Conservation (phyloP, 169 alveolate genomes). For the Babesia sp. region DNA sequence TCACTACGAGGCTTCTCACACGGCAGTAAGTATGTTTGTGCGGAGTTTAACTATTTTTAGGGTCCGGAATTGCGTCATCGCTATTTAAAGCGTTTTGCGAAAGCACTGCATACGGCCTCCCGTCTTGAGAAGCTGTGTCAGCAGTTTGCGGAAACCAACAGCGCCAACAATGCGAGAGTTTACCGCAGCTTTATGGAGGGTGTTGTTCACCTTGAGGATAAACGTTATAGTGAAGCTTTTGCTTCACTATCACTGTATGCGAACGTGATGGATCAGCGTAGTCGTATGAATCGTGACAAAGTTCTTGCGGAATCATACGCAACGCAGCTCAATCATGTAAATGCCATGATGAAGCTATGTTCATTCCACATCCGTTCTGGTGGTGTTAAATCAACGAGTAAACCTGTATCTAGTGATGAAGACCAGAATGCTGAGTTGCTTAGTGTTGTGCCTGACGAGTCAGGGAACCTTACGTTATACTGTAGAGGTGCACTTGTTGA, state of each 20-base stretch:
- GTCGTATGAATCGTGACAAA: slow-evolving; percentile 20
- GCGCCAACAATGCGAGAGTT: slow-evolving; percentile 53
- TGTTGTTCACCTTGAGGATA: slow-evolving; percentile 49
- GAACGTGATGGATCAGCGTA: slow-evolving; percentile 59
- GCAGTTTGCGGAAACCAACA: slow-evolving; percentile 44
- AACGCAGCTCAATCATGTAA: slow-evolving; percentile 55
- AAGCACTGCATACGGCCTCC: slow-evolving; percentile 29
- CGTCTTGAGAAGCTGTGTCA: slow-evolving; percentile 35
- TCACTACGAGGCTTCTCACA: slow-evolving; percentile 47
- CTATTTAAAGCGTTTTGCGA: slow-evolving; percentile 49
- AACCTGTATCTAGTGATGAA: slow-evolving; percentile 22
- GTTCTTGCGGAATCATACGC: slow-evolving; percentile 39
- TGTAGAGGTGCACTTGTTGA: slow-evolving; percentile 44
- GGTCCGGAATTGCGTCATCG: slow-evolving; percentile 45
- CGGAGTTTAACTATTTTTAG: not conserved
- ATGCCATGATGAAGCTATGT: slow-evolving; percentile 56
- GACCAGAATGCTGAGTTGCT: slow-evolving; percentile 58
- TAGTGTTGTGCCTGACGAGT: slow-evolving; percentile 6
- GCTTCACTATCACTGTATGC: slow-evolving; percentile 45
- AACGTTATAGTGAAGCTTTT: slow-evolving; percentile 39
- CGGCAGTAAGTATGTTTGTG: slow-evolving; percentile 11
- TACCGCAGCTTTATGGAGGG: slow-evolving; percentile 63
- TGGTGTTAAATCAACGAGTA: slow-evolving; percentile 21
- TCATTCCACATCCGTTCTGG: slow-evolving; percentile 59
- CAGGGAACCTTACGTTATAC: slow-evolving; percentile 29